Evolutionary conservation across 2,329 filamentous ascomycete species (phyloP).

Genomic region (Scytalidium lignicola): DNA sequence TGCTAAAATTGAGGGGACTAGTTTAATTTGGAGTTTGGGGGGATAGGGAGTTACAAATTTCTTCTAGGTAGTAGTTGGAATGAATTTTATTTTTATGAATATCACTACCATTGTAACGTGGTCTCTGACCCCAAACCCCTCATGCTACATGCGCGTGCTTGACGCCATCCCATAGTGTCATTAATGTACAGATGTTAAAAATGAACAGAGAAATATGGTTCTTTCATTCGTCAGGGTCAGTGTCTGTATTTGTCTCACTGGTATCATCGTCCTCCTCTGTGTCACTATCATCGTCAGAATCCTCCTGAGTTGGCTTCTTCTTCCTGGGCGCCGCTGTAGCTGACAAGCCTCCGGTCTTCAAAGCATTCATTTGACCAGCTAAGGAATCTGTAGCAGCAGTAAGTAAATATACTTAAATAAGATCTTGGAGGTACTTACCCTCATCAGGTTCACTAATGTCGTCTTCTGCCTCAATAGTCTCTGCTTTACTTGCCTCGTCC

Average conservation of each 20-base stretch:
- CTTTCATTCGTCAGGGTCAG: slow-evolving; percentile 32
- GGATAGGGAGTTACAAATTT: background rate
- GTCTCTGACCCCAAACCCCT: background rate
- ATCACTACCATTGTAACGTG: background rate
- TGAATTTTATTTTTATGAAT: background rate
- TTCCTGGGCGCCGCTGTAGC: slow-evolving; percentile 46
- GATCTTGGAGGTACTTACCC: slow-evolving; percentile 54
- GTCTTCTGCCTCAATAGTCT: slow-evolving; percentile 75
- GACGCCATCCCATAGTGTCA: background rate
- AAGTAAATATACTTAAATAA: slow-evolving; percentile 12
- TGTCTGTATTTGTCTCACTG: slow-evolving; percentile 65
- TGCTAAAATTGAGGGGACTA: slow-evolving; percentile 39
- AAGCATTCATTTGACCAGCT: slow-evolving; percentile 82
- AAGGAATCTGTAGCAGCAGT: slow-evolving; percentile 67
- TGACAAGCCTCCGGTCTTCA: slow-evolving; percentile 61
- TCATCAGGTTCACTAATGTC: slow-evolving; percentile 98
- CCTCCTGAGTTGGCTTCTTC: slow-evolving; percentile 56
- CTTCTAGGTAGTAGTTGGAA: background rate
- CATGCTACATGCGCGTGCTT: background rate
- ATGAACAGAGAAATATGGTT: background rate
- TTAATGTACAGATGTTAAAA: background rate
- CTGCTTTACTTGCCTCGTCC: slow-evolving; percentile 82
- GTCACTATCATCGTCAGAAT: slow-evolving; percentile 76
- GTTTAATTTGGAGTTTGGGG: background rate
- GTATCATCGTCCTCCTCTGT: slow-evolving; percentile 64